These are phyloP conservation scores for Sphagnum tenellum DNA, from an alignment of 225 moss, liverwort and hornwort species.

Conservation along the genomic window DNA sequence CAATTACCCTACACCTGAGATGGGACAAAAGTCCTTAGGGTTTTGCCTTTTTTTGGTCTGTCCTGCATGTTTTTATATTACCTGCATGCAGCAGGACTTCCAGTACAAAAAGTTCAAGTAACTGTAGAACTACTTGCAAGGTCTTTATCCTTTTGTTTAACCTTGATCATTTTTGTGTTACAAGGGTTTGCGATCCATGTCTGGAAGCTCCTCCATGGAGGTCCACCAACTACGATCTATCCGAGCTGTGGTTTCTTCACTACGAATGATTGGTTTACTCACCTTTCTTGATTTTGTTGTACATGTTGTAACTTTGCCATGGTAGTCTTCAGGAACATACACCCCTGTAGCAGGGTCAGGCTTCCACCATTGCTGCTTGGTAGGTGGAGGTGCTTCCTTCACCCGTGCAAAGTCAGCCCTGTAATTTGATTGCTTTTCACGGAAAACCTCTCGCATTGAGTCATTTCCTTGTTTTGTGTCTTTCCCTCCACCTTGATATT, in stretches of 20 bases:
- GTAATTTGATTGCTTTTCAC: background rate
- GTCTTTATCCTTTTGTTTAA: too few relatives aligned
- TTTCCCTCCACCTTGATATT: background rate
- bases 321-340: constrained; percentile 31
- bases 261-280: constrained; percentile 6
- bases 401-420: constrained; percentile 3
- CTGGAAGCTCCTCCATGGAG: constrained; percentile 52
- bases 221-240: constrained; percentile 43
- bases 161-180: too few relatives aligned
- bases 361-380: constrained; percentile 32
- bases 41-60: too few relatives aligned
- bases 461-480: background rate
- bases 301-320: constrained; percentile 32
- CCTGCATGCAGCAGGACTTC: too few relatives aligned
- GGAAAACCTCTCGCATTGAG: background rate
- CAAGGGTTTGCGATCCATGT: constrained; percentile 19
- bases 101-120: too few relatives aligned
- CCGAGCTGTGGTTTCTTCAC: constrained; percentile 6
- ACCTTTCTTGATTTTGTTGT: constrained; percentile 7
- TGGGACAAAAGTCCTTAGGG: too few relatives aligned
- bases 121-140: too few relatives aligned
- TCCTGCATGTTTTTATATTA: too few relatives aligned
- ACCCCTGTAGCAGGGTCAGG: constrained; percentile 32
- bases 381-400: background rate
- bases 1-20: too few relatives aligned